Conservation (phyloP, 148 eudicot genomes). For the Vaccinium vitisidaea region DNA sequence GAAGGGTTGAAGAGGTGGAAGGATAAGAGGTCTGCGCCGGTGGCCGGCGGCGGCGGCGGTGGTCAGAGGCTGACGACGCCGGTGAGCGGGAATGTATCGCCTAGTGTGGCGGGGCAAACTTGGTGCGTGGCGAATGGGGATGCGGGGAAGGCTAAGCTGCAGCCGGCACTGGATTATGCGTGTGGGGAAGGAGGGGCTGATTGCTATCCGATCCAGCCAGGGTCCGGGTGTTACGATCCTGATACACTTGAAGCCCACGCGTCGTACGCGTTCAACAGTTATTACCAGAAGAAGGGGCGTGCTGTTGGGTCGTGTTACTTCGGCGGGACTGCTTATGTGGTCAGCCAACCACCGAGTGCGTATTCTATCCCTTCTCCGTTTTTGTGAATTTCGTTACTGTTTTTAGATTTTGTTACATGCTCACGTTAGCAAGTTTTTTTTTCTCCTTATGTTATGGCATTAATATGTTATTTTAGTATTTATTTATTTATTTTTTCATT, state of each 20-base stretch:
- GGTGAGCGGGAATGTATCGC: conserved; percentile 18
- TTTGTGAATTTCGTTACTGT: background rate
- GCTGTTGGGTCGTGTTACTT: conserved; percentile 67
- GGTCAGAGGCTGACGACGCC: conserved; percentile 17
- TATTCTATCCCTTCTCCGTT: conserved; percentile 4
- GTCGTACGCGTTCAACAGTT: conserved; percentile 85
- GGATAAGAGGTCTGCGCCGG: conserved; percentile 18
- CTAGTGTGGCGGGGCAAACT: conserved; percentile 38
- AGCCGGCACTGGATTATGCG: conserved; percentile 79
- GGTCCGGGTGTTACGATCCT: conserved; percentile 83
- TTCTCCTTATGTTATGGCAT: too few relatives aligned
- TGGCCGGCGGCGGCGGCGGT: background rate
- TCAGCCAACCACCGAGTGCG: conserved; percentile 76
- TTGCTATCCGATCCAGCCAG: conserved; percentile 81
- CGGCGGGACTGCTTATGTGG: conserved; percentile 70
- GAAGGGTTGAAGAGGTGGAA: conserved; percentile 40
- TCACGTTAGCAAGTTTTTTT: background rate
- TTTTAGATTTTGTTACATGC: background rate
- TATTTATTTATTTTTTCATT: too few relatives aligned
- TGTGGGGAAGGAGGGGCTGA: conserved; percentile 91
- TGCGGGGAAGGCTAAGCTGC: conserved; percentile 61
- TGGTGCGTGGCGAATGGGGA: conserved; percentile 86
- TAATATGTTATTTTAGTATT: too few relatives aligned
- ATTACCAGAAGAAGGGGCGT: conserved; percentile 74
- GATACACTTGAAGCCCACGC: conserved; percentile 86